These are phyloP conservation scores for Linum trigynum DNA, from an alignment of 345 rosid species.

Conservation along the genomic window DNA sequence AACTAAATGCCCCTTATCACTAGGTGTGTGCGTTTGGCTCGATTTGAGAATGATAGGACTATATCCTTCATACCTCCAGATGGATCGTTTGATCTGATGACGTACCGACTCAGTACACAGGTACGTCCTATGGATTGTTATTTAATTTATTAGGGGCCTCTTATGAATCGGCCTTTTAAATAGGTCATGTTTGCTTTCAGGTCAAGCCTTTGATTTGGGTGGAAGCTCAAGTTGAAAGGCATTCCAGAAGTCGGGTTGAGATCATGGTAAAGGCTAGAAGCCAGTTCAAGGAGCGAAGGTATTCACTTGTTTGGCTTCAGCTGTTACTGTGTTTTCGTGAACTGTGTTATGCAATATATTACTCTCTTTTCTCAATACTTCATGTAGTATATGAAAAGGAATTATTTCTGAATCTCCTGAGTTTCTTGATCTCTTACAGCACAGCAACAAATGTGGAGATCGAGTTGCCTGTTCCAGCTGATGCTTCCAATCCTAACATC, in stretches of 20 bases:
- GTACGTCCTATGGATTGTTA: slow-evolving; percentile 21
- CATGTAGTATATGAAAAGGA: neutral
- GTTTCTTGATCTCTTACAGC: slow-evolving; percentile 21
- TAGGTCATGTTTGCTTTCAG: slow-evolving; percentile 21
- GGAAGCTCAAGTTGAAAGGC: slow-evolving; percentile 88
- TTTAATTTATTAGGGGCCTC: neutral
- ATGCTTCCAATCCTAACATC: slow-evolving; percentile 81
- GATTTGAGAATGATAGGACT: slow-evolving; percentile 91
- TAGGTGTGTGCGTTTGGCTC: slow-evolving; percentile 94
- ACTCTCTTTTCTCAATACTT: neutral
- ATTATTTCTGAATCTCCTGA: neutral
- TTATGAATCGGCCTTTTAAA: neutral
- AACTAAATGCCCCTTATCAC: neutral
- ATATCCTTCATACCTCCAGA: slow-evolving; percentile 97
- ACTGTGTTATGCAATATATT: no score
- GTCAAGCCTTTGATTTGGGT: slow-evolving; percentile 94
- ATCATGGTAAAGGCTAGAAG: slow-evolving; percentile 84
- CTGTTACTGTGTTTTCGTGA: no score
- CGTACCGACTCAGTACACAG: slow-evolving; percentile 96
- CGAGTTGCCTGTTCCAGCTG: slow-evolving; percentile 54
- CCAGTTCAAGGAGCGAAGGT: slow-evolving; percentile 96
- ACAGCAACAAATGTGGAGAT: slow-evolving; percentile 72
- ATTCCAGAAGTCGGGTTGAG: slow-evolving; percentile 88
- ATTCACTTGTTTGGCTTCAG: neutral
- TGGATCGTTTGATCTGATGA: slow-evolving; percentile 97